These are phyloP conservation scores for Trifolium dubium DNA, from an alignment of 306 rosid genomes.

Conservation along the genomic window DNA sequence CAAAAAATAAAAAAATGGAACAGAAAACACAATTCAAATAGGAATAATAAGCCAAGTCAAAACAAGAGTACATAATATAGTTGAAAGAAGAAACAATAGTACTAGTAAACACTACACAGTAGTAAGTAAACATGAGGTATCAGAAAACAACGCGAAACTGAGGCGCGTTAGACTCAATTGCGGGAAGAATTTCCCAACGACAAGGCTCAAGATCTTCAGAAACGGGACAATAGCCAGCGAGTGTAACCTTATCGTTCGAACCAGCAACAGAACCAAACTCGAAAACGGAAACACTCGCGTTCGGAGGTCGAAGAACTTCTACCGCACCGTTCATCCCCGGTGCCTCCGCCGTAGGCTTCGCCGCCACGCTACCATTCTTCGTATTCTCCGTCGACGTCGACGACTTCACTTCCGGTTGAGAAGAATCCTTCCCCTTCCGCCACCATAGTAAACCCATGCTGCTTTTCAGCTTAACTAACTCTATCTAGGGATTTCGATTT, in stretches of 20 bases:
- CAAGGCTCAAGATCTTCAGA: slow-evolving; percentile 97
- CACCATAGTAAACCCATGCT: slow-evolving; percentile 83
- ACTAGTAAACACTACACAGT: too few relatives aligned
- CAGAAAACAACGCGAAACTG: slow-evolving; percentile 89
- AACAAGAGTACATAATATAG: too few relatives aligned
- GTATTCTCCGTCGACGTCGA: slow-evolving; percentile 15
- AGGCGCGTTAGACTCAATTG: slow-evolving; percentile 75
- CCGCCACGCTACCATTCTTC: neutral
- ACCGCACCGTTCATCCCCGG: slow-evolving; percentile 89
- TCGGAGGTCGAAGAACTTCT: slow-evolving; percentile 69
- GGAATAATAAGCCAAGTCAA: too few relatives aligned
- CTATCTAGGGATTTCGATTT: slow-evolving; percentile 35
- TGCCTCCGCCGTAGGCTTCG: slow-evolving; percentile 37
- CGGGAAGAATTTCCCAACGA: slow-evolving; percentile 95
- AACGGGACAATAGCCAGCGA: slow-evolving; percentile 91
- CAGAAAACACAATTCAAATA: too few relatives aligned
- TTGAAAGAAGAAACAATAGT: neutral
- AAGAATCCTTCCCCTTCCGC: slow-evolving; percentile 61
- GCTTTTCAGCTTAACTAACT: neutral
- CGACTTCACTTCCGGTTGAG: slow-evolving; percentile 43
- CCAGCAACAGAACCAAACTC: slow-evolving; percentile 87
- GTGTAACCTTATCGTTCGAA: slow-evolving; percentile 77
- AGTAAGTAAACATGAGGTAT: too few relatives aligned
- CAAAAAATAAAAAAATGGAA: too few relatives aligned
- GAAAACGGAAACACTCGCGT: slow-evolving; percentile 61